Evolutionary conservation across 441 rosid species (phyloP).

Genomic region (Geranium incanum): DNA sequence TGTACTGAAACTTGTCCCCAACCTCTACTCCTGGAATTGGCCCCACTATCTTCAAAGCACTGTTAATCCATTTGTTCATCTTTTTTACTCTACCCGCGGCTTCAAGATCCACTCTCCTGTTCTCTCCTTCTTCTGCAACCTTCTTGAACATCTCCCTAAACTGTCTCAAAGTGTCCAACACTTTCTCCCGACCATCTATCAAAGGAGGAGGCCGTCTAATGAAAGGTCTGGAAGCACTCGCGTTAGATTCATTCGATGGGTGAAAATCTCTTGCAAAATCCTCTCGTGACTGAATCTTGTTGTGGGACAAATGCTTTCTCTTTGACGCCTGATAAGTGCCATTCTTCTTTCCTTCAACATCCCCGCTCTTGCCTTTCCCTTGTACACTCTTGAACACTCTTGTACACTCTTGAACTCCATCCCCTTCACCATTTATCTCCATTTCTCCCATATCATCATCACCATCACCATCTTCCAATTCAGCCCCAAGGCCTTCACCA

Average conservation of each 20-base stretch:
- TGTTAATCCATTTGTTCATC: background rate
- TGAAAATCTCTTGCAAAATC: background rate
- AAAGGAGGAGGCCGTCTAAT: background rate
- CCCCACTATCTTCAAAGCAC: constrained; percentile 9
- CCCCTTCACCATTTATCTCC: background rate
- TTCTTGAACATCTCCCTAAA: constrained; percentile 1
- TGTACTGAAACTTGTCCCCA: constrained; percentile 20
- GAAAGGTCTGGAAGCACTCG: background rate
- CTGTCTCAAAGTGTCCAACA: background rate
- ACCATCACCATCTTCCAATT: background rate
- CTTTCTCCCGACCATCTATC: background rate
- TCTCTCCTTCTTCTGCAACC: background rate
- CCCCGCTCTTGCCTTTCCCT: background rate
- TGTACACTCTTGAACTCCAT: background rate
- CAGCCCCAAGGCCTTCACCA: background rate
- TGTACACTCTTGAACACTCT: background rate
- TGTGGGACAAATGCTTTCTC: background rate
- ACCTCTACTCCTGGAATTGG: constrained; percentile 21
- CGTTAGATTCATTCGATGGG: background rate
- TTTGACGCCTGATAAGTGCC: background rate
- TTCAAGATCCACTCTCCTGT: constrained; percentile 11
- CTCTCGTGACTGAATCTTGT: background rate
- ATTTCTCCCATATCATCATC: background rate
- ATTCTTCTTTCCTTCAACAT: background rate
- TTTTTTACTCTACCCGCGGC: constrained; percentile 12